Conservation (phyloP, 2,329 filamentous ascomycete genomes). For the Stromatinia cepivora region DNA sequence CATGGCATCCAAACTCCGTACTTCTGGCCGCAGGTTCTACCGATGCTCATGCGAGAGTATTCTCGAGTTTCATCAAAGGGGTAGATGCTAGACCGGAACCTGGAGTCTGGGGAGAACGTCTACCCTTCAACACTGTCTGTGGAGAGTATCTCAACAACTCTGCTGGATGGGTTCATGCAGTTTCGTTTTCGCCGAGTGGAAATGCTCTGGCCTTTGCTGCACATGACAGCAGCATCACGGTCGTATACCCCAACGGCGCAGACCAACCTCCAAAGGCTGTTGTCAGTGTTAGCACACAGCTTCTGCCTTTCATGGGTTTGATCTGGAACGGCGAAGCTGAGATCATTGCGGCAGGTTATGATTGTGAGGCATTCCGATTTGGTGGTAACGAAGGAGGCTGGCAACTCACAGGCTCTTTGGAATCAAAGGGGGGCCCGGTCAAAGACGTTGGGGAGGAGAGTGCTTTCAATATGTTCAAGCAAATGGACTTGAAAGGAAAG, state of each 20-base stretch:
- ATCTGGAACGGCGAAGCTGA: slow-evolving; percentile 91
- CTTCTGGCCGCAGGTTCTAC: slow-evolving; percentile 94
- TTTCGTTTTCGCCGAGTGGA: slow-evolving; percentile 89
- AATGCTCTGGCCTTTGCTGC: slow-evolving; percentile 91
- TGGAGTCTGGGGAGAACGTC: slow-evolving; percentile 87
- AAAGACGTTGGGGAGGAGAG: slow-evolving; percentile 77
- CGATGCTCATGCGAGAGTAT: slow-evolving; percentile 91
- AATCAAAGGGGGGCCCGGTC: slow-evolving; percentile 57
- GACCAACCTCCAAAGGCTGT: slow-evolving; percentile 91
- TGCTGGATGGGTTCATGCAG: slow-evolving; percentile 93
- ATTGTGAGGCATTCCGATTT: slow-evolving; percentile 87
- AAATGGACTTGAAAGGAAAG: slow-evolving; percentile 98
- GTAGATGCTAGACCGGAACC: slow-evolving; percentile 83
- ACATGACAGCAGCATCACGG: slow-evolving; percentile 94
- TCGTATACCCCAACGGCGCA: slow-evolving; percentile 89
- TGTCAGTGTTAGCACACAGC: slow-evolving; percentile 82
- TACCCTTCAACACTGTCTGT: slow-evolving; percentile 98
- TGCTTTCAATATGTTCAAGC: slow-evolving; percentile 95
- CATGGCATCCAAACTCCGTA: slow-evolving; percentile 97
- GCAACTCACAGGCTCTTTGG: slow-evolving; percentile 79
- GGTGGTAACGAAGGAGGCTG: slow-evolving; percentile 76
- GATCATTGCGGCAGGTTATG: slow-evolving; percentile 93
- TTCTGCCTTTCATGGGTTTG: slow-evolving; percentile 88
- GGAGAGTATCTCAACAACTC: slow-evolving; percentile 96
- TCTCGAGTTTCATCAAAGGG: slow-evolving; percentile 95